Conservation (phyloP, 2,329 filamentous ascomycete genomes). For the Xylaria sp. region DNA sequence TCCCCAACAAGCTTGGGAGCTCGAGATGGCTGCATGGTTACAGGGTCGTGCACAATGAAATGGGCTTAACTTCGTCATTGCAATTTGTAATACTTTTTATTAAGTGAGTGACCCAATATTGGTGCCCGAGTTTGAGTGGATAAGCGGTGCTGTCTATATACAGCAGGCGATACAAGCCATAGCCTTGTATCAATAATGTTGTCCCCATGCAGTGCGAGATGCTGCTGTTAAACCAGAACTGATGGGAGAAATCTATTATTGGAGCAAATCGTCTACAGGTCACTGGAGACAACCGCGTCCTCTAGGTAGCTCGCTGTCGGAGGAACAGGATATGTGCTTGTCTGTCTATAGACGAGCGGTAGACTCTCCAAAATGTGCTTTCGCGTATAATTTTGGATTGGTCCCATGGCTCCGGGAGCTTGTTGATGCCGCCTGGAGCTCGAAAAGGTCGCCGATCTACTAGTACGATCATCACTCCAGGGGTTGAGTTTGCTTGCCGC, state of each 20-base stretch:
- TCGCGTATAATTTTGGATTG: not conserved
- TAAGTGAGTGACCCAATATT: not conserved
- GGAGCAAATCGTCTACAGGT: too few species aligned
- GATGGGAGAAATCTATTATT: not conserved
- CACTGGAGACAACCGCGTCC: not conserved
- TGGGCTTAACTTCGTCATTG: not conserved
- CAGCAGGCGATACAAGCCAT: slow-evolving; percentile 1
- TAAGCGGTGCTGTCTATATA: not conserved
- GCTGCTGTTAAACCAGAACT: not conserved
- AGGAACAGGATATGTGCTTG: not conserved
- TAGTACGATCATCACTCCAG: slow-evolving; percentile 3
- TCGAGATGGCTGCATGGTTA: not conserved
- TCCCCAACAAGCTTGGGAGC: not conserved
- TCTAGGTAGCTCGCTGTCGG: not conserved
- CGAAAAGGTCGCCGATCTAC: not conserved
- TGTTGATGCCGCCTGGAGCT: not conserved
- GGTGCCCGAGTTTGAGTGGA: not conserved
- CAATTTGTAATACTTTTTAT: slow-evolving; percentile 9
- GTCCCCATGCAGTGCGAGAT: not conserved
- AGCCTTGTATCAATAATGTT: not conserved
- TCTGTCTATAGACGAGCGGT: not conserved
- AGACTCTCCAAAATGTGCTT: not conserved
- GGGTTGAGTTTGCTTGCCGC: slow-evolving; percentile 5
- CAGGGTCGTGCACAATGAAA: not conserved
- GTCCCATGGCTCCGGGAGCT: slow-evolving; percentile 7